Conservation (phyloP, 495 filamentous ascomycete species). For the Aspergillus bertholletiae region DNA sequence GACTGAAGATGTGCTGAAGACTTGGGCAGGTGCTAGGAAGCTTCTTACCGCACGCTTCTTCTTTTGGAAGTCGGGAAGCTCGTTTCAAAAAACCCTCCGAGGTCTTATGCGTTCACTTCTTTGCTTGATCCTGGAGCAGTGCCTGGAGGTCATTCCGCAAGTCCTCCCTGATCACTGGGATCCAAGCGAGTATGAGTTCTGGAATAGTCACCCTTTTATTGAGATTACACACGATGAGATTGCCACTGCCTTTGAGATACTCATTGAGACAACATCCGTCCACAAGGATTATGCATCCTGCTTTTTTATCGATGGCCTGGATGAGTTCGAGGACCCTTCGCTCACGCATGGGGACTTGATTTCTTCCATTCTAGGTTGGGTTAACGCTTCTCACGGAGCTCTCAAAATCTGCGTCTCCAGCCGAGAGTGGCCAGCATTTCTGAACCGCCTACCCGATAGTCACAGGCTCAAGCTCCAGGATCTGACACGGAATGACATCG, state of each 20-base stretch:
- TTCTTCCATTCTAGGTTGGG: background rate
- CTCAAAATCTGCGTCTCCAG: background rate
- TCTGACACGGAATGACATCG: slow-evolving; percentile 8
- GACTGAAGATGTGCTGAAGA: slow-evolving; percentile 11
- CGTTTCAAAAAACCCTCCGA: slow-evolving; percentile 35
- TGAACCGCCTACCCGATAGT: background rate
- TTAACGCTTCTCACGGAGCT: slow-evolving; percentile 6
- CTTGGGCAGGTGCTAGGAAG: slow-evolving; percentile 28
- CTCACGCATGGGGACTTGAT: slow-evolving; percentile 14
- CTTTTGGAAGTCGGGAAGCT: slow-evolving; percentile 40
- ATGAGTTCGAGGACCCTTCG: slow-evolving; percentile 27
- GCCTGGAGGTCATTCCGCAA: slow-evolving; percentile 26
- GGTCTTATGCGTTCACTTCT: slow-evolving; percentile 43
- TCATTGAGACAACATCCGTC: background rate
- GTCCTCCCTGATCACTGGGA: slow-evolving; percentile 8
- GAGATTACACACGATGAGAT: background rate
- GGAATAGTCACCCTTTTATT: background rate
- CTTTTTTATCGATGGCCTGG: slow-evolving; percentile 49
- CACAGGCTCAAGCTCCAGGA: background rate
- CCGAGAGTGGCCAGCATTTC: background rate
- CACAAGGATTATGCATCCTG: slow-evolving; percentile 22
- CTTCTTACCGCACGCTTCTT: slow-evolving; percentile 38
- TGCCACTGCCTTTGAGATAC: slow-evolving; percentile 7
- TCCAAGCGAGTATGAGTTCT: background rate
- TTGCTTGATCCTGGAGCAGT: slow-evolving; percentile 31